Evolutionary conservation across 345 rosid species (phyloP), one percentile per base, ranked within the genome.

Genomic region (Boechera stricta): DNA sequence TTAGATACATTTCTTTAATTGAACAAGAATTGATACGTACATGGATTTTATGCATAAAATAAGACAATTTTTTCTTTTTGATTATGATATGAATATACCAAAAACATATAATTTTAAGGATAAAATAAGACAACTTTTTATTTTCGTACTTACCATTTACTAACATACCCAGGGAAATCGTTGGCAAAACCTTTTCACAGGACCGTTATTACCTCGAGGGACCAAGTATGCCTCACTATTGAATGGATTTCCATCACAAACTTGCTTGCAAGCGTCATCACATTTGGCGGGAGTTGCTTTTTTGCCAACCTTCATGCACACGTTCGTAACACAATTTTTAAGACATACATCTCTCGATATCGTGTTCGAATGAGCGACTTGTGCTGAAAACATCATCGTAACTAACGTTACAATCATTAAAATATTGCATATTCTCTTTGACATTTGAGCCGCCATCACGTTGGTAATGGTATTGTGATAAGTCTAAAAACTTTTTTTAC

Each of bases 311-410:
- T 61, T 61, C 66, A 61, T 61, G 66, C 66, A 61, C 16, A 5
- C 5, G 6, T 61, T 61, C 3, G 66, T 13, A 7, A 61, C 48
- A 61, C 66, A 61, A 24, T 12, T 39, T 24, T 24, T 11, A 21
- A 61, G 49, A 24, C 66, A 61, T 7, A 12, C 32, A 18, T 61
- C 18, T 5, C 5, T 5, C 7, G 49, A 15, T 44, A 12, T 39
- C 42, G 16, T 11, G n/a, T 12, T 28, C 66, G 66, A 38, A 39
- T 38, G 33, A 39, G 66, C 26, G 16, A 61, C 0, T 61, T 61
- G 33, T 15, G 66, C 66, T 15, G 33, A 38, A 61, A 21, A 38
- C 66, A 61, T 61, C 49, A 61, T 61, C 15, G 33, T 61, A 8
- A 21, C 5, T 11, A 61, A 21, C 38, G 33, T 24, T 18, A 39